Conservation (phyloP, 768 basidiomycete species). For the Termitomyces heimii region DNA sequence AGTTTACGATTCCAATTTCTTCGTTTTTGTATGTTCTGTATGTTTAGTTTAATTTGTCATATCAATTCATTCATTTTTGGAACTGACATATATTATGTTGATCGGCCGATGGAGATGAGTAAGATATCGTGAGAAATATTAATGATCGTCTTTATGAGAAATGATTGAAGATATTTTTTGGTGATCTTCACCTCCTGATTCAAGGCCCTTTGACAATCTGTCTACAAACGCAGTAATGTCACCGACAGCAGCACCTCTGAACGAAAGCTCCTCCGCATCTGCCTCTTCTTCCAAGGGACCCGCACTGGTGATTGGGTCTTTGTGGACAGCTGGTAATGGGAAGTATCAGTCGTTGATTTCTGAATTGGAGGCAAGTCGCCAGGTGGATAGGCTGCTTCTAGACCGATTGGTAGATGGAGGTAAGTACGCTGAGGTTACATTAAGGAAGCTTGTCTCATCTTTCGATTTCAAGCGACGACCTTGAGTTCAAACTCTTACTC, state of each 20-base stretch:
- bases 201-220: background rate
- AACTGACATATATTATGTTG: background rate
- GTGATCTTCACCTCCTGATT: background rate
- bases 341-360: slow-evolving; percentile 69
- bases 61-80: background rate
- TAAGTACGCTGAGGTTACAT: slow-evolving; percentile 45
- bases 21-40: background rate
- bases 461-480: slow-evolving; percentile 42
- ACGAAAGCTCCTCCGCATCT: slow-evolving; percentile 13
- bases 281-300: slow-evolving; percentile 33
- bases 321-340: slow-evolving; percentile 72
- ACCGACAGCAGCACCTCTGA: slow-evolving; percentile 48
- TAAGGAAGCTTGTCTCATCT: slow-evolving; percentile 5
- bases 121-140: slow-evolving; percentile 2
- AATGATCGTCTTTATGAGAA: background rate
- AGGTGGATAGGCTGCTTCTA: slow-evolving; percentile 74
- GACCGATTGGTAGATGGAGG: slow-evolving; percentile 81
- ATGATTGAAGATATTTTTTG: background rate
- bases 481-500: slow-evolving; percentile 51
- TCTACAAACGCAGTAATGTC: slow-evolving; percentile 36
- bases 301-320: slow-evolving; percentile 73
- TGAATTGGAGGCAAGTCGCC: slow-evolving; percentile 44
- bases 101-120: slow-evolving; percentile 10
- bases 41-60: background rate
- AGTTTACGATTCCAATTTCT: background rate